These are phyloP conservation scores for Haplosporangium sp. DNA, from an alignment of 371 early-diverging fungal species.

Conservation along the genomic window DNA sequence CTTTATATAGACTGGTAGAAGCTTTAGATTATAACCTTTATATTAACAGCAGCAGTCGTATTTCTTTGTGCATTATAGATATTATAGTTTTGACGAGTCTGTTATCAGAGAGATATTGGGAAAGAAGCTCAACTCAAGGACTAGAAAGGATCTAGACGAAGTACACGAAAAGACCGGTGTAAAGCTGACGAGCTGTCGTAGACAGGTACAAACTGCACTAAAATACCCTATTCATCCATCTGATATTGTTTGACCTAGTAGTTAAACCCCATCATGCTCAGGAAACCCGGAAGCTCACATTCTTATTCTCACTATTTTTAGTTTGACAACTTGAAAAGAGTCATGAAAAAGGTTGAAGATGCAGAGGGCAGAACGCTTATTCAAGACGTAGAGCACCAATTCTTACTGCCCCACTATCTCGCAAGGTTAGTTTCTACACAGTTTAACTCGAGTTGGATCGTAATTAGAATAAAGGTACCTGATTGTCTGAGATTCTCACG, in stretches of 20 bases:
- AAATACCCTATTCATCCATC: not conserved
- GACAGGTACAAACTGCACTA: conserved; percentile 52
- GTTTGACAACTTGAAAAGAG: conserved; percentile 76
- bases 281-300: not conserved
- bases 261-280: not conserved
- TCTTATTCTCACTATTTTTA: not conserved
- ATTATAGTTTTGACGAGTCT: conserved; percentile 67
- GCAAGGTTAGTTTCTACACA: conserved; percentile 54
- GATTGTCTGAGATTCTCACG: no score
- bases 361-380: conserved; percentile 61
- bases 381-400: conserved; percentile 59
- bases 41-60: not conserved
- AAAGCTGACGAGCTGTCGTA: conserved; percentile 63
- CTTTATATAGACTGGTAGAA: not conserved
- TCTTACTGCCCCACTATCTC: conserved; percentile 59
- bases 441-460: not conserved
- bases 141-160: conserved; percentile 63
- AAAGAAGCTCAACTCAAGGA: conserved; percentile 61
- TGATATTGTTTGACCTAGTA: no score
- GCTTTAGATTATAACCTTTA: not conserved
- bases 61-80: conserved; percentile 41
- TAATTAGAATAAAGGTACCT: no score
- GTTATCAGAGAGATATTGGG: conserved; percentile 68
- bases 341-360: conserved; percentile 71
- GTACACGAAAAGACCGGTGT: conserved; percentile 61